A percentile compares a stretch with the other conserved stretches of the same genome.
Conservation (phyloP, 2,329 filamentous ascomycete species). For the Balansia obtecta region DNA sequence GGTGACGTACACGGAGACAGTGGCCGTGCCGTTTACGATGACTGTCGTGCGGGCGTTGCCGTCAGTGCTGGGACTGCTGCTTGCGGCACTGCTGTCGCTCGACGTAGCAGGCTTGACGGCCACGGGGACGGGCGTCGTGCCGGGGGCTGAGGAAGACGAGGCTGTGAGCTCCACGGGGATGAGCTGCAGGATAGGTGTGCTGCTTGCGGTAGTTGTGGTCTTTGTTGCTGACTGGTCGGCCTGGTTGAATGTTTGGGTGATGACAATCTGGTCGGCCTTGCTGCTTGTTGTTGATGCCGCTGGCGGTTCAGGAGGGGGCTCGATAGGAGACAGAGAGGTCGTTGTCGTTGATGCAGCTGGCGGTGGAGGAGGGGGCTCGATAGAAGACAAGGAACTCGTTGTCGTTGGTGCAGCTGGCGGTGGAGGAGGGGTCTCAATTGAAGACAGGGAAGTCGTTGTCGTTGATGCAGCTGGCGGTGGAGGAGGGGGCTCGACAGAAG, state of each 20-base stretch:
- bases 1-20: conserved; percentile 24
- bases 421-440: not conserved
- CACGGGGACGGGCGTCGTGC: not conserved
- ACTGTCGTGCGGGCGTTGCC: conserved; percentile 13
- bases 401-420: not conserved
- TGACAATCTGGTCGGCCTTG: conserved; percentile 9
- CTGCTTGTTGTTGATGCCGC: not conserved
- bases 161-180: conserved; percentile 13
- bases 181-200: conserved; percentile 15
- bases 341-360: not conserved
- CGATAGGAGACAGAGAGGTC: not conserved
- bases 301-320: not conserved
- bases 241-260: conserved; percentile 17
- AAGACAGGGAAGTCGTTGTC: not conserved
- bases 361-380: not conserved
- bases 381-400: not conserved
- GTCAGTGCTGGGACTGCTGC: not conserved
- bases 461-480: not conserved
- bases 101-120: conserved; percentile 4
- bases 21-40: conserved; percentile 17
- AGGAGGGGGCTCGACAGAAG: not conserved
- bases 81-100: conserved; percentile 6
- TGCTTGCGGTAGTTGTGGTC: conserved; percentile 3
- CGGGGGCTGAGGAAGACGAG: conserved; percentile 2
- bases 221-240: conserved; percentile 7